Conservation (phyloP, 805 yeast genomes). For the Yamadazyma takamatsuzukensis region DNA sequence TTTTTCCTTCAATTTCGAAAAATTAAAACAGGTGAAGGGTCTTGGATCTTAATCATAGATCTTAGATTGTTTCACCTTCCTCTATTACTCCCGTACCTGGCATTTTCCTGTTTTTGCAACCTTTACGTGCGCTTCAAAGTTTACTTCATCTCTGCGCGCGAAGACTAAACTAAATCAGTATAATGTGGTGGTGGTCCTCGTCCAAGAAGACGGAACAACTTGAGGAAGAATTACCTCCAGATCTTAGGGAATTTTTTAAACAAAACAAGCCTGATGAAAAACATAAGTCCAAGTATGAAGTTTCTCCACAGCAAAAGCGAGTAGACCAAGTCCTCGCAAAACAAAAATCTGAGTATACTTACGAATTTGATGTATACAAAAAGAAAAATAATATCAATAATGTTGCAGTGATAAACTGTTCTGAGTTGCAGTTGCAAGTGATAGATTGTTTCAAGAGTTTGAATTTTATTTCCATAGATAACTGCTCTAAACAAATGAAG, state of each 20-base stretch:
- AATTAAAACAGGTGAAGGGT: no score
- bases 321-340: slow-evolving; percentile 23
- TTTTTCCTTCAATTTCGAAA: no score
- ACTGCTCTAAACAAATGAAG: slow-evolving; percentile 29
- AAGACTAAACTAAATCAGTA: no score
- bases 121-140: no score
- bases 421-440: slow-evolving; percentile 36
- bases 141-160: no score
- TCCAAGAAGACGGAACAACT: slow-evolving; percentile 23
- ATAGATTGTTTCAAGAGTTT: slow-evolving; percentile 33
- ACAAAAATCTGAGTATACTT: slow-evolving; percentile 16
- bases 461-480: slow-evolving; percentile 22
- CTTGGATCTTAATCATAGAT: no score
- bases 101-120: no score
- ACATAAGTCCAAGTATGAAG: slow-evolving; percentile 20
- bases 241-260: slow-evolving; percentile 28
- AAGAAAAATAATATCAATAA: slow-evolving; percentile 19
- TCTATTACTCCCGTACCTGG: no score
- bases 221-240: slow-evolving; percentile 30
- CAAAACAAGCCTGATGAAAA: slow-evolving; percentile 26
- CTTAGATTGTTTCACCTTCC: no score
- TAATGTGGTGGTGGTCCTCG: slow-evolving; percentile 14
- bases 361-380: slow-evolving; percentile 30
- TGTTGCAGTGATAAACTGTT: slow-evolving; percentile 34
- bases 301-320: slow-evolving; percentile 22